Evolutionary conservation across 2,329 filamentous ascomycete species (phyloP).

Genomic region (Lachnellula subtilissima): DNA sequence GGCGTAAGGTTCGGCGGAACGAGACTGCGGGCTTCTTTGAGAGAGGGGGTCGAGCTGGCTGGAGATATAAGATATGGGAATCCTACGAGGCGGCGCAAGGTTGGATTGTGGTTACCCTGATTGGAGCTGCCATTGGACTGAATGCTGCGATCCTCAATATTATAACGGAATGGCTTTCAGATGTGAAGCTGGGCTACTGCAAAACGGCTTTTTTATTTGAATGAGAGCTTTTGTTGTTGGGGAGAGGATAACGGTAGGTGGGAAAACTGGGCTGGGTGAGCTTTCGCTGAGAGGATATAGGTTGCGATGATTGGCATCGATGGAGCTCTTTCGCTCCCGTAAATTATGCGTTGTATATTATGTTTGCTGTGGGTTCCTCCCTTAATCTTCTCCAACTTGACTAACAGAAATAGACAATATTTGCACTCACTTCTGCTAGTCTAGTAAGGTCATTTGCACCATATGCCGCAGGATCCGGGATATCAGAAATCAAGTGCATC

Average conservation of each 20-base stretch:
- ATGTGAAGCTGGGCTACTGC: constrained; percentile 95
- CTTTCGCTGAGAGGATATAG: constrained; percentile 38
- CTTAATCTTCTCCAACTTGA: not conserved
- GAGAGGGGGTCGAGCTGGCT: constrained; percentile 61
- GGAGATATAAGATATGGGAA: constrained; percentile 76
- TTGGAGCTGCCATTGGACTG: constrained; percentile 81
- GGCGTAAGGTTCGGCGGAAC: constrained; percentile 70
- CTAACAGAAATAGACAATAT: constrained; percentile 52
- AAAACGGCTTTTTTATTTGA: constrained; percentile 95
- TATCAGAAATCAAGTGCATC: constrained; percentile 99
- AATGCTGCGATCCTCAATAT: constrained; percentile 94
- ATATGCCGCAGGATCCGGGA: constrained; percentile 93
- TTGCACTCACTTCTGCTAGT: constrained; percentile 75
- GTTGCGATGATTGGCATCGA: constrained; percentile 80
- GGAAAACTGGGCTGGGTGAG: not conserved
- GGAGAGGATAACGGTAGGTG: constrained; percentile 73
- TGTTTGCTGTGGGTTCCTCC: constrained; percentile 62
- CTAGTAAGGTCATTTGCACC: constrained; percentile 90
- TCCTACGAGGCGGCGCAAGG: constrained; percentile 95
- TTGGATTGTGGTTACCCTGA: constrained; percentile 95
- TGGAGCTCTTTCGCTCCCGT: constrained; percentile 76
- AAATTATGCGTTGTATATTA: constrained; percentile 85
- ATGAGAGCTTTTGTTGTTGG: constrained; percentile 98
- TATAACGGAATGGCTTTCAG: constrained; percentile 91
- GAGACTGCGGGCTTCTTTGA: constrained; percentile 68